phyloP scores from a whole-genome alignment of 768 basidiomycete genomes.

The Hemileccinum rubropunctum region DNA sequence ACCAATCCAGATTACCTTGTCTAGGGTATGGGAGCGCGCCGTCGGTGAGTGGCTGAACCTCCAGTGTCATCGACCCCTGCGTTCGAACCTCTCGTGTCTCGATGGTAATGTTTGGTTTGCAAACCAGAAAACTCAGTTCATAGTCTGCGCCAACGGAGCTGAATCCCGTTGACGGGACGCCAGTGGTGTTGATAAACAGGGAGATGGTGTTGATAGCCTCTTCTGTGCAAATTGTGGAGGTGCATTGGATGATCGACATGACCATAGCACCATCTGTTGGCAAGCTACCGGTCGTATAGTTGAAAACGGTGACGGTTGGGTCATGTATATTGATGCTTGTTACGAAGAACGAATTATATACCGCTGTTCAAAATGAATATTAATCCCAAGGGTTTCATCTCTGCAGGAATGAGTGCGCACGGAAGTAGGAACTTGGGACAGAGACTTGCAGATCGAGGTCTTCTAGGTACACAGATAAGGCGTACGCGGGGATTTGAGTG shows the following conservation, averaged over 20 bases:
- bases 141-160: constrained; percentile 14
- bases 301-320: constrained; percentile 10
- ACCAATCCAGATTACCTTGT: constrained; percentile 16
- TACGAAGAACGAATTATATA: constrained; percentile 4
- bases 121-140: constrained; percentile 20
- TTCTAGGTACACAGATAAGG: constrained; percentile 8
- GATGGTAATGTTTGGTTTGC: constrained; percentile 22
- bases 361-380: constrained; percentile 4
- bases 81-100: constrained; percentile 23
- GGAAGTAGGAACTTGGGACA: constrained; percentile 15
- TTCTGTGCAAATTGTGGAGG: constrained; percentile 8
- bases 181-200: constrained; percentile 12
- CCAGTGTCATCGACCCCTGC: constrained; percentile 9
- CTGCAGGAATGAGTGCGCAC: constrained; percentile 2
- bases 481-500: not conserved
- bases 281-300: constrained; percentile 14
- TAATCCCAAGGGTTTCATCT: not conserved
- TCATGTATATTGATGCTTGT: constrained; percentile 15
- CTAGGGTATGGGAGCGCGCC: not conserved
- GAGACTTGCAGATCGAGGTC: constrained; percentile 8
- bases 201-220: constrained; percentile 7
- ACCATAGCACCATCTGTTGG: constrained; percentile 15
- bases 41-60: constrained; percentile 5
- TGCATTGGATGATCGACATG: constrained; percentile 15
- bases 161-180: constrained; percentile 10